Conservation (phyloP, 2,329 filamentous ascomycete species). For the Colletotrichum sp. region DNA sequence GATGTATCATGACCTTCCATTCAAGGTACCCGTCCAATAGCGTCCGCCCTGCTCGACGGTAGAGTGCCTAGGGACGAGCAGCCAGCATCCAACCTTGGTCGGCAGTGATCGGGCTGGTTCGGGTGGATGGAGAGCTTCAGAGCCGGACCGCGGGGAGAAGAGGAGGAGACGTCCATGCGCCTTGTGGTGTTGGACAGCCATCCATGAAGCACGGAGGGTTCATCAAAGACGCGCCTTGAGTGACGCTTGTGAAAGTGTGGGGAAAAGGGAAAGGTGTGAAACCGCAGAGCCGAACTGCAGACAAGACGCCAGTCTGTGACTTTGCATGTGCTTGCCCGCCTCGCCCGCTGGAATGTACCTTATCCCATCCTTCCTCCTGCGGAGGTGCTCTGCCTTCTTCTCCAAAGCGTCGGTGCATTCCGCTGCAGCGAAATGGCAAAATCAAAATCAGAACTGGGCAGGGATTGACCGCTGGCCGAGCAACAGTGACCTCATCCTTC, state of each 20-base stretch:
- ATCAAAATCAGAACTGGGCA: not conserved
- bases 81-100: constrained; percentile 22
- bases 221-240: not conserved
- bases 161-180: not conserved
- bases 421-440: not conserved
- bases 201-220: not conserved
- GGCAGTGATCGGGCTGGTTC: constrained; percentile 39
- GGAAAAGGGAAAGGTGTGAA: constrained; percentile 20
- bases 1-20: not conserved
- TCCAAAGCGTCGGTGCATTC: not conserved
- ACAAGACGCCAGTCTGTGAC: not conserved
- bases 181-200: constrained; percentile 10
- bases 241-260: constrained; percentile 34
- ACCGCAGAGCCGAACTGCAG: not conserved
- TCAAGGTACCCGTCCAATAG: not conserved
- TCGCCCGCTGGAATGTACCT: not conserved
- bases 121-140: constrained; percentile 32
- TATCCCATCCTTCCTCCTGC: not conserved
- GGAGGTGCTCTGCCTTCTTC: not conserved
- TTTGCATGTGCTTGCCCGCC: constrained; percentile 16
- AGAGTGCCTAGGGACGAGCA: not conserved
- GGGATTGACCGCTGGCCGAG: not conserved
- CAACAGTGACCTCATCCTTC: not conserved
- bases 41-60: not conserved
- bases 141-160: constrained; percentile 19